Evolutionary conservation across 2,329 filamentous ascomycete genomes (phyloP), one percentile per base, ranked within the genome.

Genomic region (Thielaviopsis ethacetica): DNA sequence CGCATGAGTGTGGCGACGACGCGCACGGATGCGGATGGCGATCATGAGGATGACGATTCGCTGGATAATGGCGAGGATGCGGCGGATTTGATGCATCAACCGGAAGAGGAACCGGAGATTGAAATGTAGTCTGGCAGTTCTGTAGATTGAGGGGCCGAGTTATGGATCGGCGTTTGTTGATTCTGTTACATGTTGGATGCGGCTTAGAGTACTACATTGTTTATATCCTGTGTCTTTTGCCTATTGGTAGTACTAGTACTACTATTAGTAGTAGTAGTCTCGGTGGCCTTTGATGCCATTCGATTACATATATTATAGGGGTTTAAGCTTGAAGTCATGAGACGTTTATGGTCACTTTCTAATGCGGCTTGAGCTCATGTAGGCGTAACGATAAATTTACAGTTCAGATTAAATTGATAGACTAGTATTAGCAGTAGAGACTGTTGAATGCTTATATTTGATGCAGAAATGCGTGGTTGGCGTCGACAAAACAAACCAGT

Each of bases 61-160:
- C n/a, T 49, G 44, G 44, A 65, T 67, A 41, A 67, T 69, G 12
- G 65, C 69, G 57, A 70, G 65, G 62, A 70, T 71, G 68, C 63
- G 71, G 61, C 71, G 67, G 44, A 38, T 13, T 54, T 56, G 22
- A 50, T 50, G 17, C 34, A 53, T 30, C 53, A 24, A 3, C 55
- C 62, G 15, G 65, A 67, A 49, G n/a, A 17, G n/a, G 44, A 49
- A n/a, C 44, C 44, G 7, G 44, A 49, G 44, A 49, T 49, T 49
- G 56, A 53, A 44, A 59, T 50, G 50, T 54, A 38, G 44, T n/a
- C 17, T n/a, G 10, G 13, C 3, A n/a, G 38, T 15, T 15, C 10
- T n/a, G 38, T 44, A 44, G 2, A 15, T 26, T 17, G 44, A 17
- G n/a, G 9, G n/a, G 44, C 5, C 21, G 5, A 44, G 17, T 21